Conservation (phyloP, 2,329 filamentous ascomycete species). For the Cladosporium austrohemisphaericum region DNA sequence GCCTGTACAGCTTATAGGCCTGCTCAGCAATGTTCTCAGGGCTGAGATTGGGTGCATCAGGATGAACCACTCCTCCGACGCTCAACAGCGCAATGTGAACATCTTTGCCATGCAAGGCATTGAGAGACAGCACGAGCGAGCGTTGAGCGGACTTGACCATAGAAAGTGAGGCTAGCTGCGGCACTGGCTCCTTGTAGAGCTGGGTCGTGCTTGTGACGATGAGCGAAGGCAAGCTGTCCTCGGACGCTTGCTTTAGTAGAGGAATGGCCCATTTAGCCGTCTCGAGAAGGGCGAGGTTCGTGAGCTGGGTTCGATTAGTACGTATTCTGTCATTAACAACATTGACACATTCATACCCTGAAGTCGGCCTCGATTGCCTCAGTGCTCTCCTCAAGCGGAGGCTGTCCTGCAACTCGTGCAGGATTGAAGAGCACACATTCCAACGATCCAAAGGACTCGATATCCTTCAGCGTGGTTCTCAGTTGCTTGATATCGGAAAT, state of each 20-base stretch:
- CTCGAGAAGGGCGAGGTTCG: constrained; percentile 47
- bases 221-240: constrained; percentile 41
- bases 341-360: constrained; percentile 40
- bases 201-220: constrained; percentile 48
- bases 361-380: constrained; percentile 50
- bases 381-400: constrained; percentile 41
- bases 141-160: constrained; percentile 51
- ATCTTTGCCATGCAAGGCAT: constrained; percentile 39
- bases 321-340: too few species aligned
- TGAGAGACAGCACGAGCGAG: constrained; percentile 47
- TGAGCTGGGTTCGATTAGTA: constrained; percentile 34
- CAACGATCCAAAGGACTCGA: constrained; percentile 42
- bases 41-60: constrained; percentile 41
- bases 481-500: constrained; percentile 41
- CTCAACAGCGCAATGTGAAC: constrained; percentile 49
- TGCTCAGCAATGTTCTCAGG: constrained; percentile 45
- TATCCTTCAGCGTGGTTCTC: constrained; percentile 37
- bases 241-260: constrained; percentile 34
- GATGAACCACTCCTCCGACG: constrained; percentile 43
- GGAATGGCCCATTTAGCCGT: constrained; percentile 49
- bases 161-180: constrained; percentile 48
- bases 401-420: constrained; percentile 44
- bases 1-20: constrained; percentile 44
- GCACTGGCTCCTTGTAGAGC: constrained; percentile 47
- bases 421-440: constrained; percentile 54